phyloP scores from a whole-genome alignment of 345 rosid genomes.

The Luvunga scandens region DNA sequence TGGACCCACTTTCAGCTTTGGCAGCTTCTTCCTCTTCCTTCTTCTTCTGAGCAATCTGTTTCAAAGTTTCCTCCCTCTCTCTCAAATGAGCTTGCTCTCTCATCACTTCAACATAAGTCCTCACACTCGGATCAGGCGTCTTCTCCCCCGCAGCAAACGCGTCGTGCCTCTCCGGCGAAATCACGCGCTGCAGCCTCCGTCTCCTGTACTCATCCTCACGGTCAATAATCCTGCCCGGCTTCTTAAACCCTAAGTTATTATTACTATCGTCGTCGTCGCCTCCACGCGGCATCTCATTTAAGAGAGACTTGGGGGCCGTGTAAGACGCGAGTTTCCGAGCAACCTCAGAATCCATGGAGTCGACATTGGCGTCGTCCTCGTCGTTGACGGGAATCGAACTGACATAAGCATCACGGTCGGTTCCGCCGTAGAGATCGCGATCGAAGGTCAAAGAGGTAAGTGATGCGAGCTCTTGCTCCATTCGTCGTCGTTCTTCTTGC shows the following conservation, averaged over 20 bases:
- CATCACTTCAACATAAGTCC: conserved; percentile 86
- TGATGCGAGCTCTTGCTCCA: conserved; percentile 77
- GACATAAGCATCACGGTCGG: conserved; percentile 62
- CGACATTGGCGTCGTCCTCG: conserved; percentile 71
- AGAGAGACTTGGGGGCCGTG: conserved; percentile 83
- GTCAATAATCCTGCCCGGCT: conserved; percentile 71
- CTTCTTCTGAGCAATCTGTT: conserved; percentile 60
- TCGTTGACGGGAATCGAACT: conserved; percentile 80
- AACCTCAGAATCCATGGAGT: conserved; percentile 60
- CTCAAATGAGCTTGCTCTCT: conserved; percentile 68
- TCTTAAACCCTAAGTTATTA: conserved; percentile 49
- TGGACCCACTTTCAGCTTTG: conserved; percentile 40
- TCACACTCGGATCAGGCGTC: conserved; percentile 79
- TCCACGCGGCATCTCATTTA: conserved; percentile 73
- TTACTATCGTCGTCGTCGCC: conserved; percentile 52
- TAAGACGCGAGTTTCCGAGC: conserved; percentile 79
- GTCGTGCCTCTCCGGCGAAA: conserved; percentile 95
- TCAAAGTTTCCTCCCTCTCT: conserved; percentile 57
- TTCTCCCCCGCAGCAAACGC: conserved; percentile 88
- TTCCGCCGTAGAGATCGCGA: conserved; percentile 73
- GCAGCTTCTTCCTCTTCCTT: conserved; percentile 80
- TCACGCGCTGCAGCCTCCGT: conserved; percentile 72
- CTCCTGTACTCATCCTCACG: conserved; percentile 91
- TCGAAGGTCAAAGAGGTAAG: conserved; percentile 70
- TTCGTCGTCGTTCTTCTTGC: conserved; percentile 70